Percentiles rank a stretch among this genome's conserved stretches.
These are phyloP conservation scores for Komagataella mondaviorum DNA, from an alignment of 805 yeast genomes.

Conservation along the genomic window DNA sequence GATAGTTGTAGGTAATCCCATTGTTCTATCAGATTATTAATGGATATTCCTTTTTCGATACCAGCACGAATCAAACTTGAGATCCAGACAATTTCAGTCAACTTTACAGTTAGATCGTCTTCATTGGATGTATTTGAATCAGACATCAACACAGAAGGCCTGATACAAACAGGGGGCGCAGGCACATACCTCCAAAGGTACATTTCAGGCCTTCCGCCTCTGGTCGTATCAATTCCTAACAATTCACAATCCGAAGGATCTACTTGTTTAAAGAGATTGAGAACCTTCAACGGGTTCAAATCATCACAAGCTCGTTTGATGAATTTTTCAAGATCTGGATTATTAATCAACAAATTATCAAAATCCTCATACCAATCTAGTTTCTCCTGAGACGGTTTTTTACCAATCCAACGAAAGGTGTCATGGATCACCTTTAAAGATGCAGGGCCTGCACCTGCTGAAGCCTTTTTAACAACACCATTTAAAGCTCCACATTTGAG, in stretches of 20 bases:
- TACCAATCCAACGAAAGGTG: conserved; percentile 91
- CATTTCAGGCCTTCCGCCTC: conserved; percentile 90
- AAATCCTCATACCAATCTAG: conserved; percentile 80
- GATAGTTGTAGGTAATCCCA: conserved; percentile 96
- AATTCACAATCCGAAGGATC: conserved; percentile 83
- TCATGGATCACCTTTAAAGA: conserved; percentile 93
- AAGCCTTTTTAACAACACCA: conserved; percentile 96
- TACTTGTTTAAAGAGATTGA: conserved; percentile 78
- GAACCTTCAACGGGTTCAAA: conserved; percentile 81
- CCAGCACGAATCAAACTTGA: conserved; percentile 92
- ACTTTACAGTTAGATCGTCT: conserved; percentile 91
- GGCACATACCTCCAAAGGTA: conserved; percentile 96
- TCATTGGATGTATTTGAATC: conserved; percentile 85
- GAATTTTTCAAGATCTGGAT: conserved; percentile 83
- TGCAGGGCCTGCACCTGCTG: conserved; percentile 83
- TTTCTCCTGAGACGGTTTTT: conserved; percentile 76
- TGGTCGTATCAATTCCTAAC: conserved; percentile 76
- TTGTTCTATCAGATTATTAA: conserved; percentile 92
- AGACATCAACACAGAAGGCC: conserved; percentile 93
- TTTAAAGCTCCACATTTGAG: conserved; percentile 76
- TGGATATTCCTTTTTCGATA: conserved; percentile 85
- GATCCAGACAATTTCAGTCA: conserved; percentile 95
- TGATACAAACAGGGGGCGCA: conserved; percentile 97
- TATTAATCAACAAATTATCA: conserved; percentile 53
- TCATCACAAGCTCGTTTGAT: conserved; percentile 85